Evolutionary conservation across 257 asterid genomes (phyloP).

Genomic region (Henckelia pumila): DNA sequence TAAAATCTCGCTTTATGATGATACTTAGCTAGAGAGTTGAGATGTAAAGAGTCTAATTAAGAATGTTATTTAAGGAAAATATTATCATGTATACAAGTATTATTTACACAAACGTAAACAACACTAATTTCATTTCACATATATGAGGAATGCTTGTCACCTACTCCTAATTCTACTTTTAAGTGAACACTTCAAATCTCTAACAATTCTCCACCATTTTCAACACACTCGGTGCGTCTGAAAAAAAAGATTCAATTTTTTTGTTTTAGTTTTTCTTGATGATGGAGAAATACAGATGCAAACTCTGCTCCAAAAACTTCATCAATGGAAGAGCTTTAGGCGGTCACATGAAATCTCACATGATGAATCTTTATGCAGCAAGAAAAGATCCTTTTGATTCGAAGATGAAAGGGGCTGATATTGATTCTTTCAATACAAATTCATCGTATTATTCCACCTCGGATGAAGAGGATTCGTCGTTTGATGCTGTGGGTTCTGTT

Average conservation of each 20-base stretch:
- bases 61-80: too few species aligned
- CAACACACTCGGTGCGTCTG: conserved; percentile 27
- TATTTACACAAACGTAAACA: background rate
- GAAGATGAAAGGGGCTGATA: conserved; percentile 1
- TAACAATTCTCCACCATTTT: background rate
- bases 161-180: background rate
- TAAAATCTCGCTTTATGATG: too few species aligned
- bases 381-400: background rate
- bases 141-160: background rate
- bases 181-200: background rate
- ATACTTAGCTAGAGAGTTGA: too few species aligned
- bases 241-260: background rate
- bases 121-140: background rate
- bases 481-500: conserved; percentile 36
- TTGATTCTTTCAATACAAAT: conserved; percentile 30
- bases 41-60: too few species aligned
- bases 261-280: background rate
- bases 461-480: conserved; percentile 22
- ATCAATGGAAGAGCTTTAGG: conserved; percentile 82
- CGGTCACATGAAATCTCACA: conserved; percentile 94
- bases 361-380: conserved; percentile 38
- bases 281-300: conserved; percentile 80
- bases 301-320: conserved; percentile 58
- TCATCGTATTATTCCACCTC: conserved; percentile 31
- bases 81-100: too few species aligned